phyloP scores from a whole-genome alignment of 73 alveolate genomes.

The Symbiodinium pilosum region DNA sequence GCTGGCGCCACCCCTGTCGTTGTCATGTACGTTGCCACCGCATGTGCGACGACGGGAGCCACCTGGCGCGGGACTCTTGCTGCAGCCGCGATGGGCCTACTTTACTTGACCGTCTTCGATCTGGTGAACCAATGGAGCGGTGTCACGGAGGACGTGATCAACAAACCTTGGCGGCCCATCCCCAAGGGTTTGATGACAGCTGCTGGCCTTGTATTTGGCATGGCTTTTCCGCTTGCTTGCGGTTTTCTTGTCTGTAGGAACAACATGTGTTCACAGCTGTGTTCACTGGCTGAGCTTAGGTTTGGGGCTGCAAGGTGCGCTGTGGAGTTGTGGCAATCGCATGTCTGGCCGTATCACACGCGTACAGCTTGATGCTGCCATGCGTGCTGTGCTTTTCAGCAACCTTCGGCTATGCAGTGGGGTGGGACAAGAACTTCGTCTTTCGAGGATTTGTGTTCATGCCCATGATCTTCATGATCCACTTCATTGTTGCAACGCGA shows the following conservation, averaged over 20 bases:
- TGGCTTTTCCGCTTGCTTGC: too few relatives aligned
- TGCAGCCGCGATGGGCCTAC: not conserved
- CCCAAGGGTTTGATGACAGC: not conserved
- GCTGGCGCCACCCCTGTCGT: not conserved
- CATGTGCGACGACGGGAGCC: not conserved
- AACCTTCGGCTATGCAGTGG: not conserved
- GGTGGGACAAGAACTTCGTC: not conserved
- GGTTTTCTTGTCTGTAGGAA: too few relatives aligned
- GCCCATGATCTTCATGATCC: not conserved
- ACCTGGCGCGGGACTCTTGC: not conserved
- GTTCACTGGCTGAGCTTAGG: not conserved
- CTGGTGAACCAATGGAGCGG: not conserved
- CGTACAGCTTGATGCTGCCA: not conserved
- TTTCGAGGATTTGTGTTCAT: not conserved
- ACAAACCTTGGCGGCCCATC: not conserved
- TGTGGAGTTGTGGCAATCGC: not conserved
- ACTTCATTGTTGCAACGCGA: not conserved
- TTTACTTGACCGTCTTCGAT: not conserved
- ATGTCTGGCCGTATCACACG: not conserved
- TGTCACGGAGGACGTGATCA: not conserved
- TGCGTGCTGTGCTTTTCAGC: not conserved
- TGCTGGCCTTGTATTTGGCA: not conserved
- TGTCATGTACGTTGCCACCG: not conserved
- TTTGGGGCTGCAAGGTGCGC: not conserved
- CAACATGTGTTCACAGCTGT: too few relatives aligned